Base-by-base conservation (phyloP, 257 asterid species). In the Solanum etuberosum region DNA sequence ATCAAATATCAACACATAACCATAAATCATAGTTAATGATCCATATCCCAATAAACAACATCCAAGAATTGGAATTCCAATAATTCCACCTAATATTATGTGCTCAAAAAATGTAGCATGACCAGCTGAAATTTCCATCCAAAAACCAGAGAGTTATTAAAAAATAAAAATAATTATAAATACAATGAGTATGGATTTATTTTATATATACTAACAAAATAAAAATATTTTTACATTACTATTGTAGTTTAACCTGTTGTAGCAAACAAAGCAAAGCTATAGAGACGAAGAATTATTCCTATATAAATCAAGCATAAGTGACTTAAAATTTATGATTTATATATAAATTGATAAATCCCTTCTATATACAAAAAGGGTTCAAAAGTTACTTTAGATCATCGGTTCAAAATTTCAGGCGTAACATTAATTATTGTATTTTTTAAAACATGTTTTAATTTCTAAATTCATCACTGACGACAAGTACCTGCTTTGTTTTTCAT, bases 91-190 rank as follows among this genome's bases (percentile, higher is more conserved):
- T 77, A 95, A 32, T 73, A 92, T 40, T 57, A 94, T 90, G 54
- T 97, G 98, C 72, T 97, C 99, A 92, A 97, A 91, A 43, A 93
- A 86, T 21, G 98, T 87, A n/a, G 91, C 95, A 90, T 93, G 94
- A 42, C 97, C 99, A 92, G 99, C 98, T 97, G 96, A 87, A 37
- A 89, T 82, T 67, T 51, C 23, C 40, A 37, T 37, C 9, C 21
- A 40, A 16, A 35, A 59, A 73, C 21, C 10, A 32, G 27, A 78
- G 9, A 25, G 12, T 14, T 25, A 7, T 42, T n/a, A n/a, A 16
- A 43, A 0, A 1, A 27, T 15, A 6, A 74, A 0, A 78, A 27
- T 8, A 8, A 46, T 7, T 37, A 37, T 27, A 29, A 18, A 14
- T 48, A 81, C 25, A 21, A 14, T 42, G 48, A 16, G 20, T 11